These are phyloP conservation scores for Antarctomyces pellizariae DNA, from an alignment of 495 filamentous ascomycete genomes.

Conservation along the genomic window DNA sequence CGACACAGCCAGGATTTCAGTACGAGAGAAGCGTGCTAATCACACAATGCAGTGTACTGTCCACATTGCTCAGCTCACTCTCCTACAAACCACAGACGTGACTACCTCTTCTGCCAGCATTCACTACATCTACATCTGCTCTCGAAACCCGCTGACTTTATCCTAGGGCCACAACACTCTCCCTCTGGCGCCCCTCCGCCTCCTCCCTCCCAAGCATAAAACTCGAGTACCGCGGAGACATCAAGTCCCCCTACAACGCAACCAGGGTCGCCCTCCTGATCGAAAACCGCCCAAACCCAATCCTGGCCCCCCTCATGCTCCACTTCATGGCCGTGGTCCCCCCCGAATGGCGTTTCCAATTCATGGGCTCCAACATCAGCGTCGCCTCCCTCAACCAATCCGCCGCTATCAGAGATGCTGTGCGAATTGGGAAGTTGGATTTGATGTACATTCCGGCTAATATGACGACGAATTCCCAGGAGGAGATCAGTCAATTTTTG, in stretches of 20 bases:
- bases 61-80: too few species aligned
- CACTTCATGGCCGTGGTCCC: constrained; percentile 28
- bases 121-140: too few species aligned
- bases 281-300: constrained; percentile 20
- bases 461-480: constrained; percentile 19
- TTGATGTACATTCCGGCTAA: constrained; percentile 20
- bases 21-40: too few species aligned
- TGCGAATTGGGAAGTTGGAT: constrained; percentile 20
- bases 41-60: too few species aligned
- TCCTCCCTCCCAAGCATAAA: constrained; percentile 11
- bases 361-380: constrained; percentile 20
- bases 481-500: constrained; percentile 22
- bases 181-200: constrained; percentile 6
- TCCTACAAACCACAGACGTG: too few species aligned
- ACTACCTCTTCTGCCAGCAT: too few species aligned
- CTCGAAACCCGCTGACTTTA: too few species aligned
- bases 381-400: constrained; percentile 17
- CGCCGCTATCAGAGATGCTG: constrained; percentile 17
- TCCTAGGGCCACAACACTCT: too few species aligned
- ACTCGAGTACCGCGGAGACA: constrained; percentile 13
- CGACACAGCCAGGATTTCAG: too few species aligned
- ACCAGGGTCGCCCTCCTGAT: constrained; percentile 26
- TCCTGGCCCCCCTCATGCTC: constrained; percentile 22
- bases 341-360: constrained; percentile 28
- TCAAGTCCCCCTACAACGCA: constrained; percentile 17